Evolutionary conservation across 2,329 filamentous ascomycete genomes (phyloP), one percentile per base, ranked within the genome.

Genomic region (Alternaria dauci): DNA sequence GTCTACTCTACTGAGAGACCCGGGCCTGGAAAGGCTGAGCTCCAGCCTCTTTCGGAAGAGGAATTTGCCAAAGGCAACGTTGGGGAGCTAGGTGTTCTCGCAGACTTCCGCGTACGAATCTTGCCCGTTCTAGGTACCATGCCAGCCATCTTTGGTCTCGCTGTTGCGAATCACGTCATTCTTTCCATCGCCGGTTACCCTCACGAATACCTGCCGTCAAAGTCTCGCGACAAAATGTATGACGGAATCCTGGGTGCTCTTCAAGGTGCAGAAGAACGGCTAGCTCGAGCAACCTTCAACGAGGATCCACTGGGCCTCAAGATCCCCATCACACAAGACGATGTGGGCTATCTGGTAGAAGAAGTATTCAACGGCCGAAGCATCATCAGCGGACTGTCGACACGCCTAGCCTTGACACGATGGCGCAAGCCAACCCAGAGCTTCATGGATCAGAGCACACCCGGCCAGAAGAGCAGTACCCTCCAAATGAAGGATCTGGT

Each of bases 71-170:
- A 95, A 79, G 95, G 95, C 18, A 84, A 88, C 18, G 93, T 98
- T 0, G 90, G 91, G 26, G 94, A 97, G 67, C 84, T 98, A 0
- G 91, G 93, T 43, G 92, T 96, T 0, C 85, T 99, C 52, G 91
- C 94, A 1, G 94, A 97, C 75, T 99, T 99, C 78, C 87, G 95
- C 25, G 92, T 97, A 9, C 87, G 95, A n/a, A 99, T 99, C 58
- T 80, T 99, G 8, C 95, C 95, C 0, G 95, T 99, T 0, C 82
- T 99, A 3, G 95, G 95, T 1, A 99, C 95, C 0, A 97, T 99
- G 94, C 95, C 95, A 0, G 94, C 95, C 2, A 90, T 98, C 1
- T 99, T 99, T 77, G 95, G 95, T 8, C 91, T 97, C 57, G 91
- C 91, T 0, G 88, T 92, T 8, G 95, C 95, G 4, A 99, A 98